A percentile compares a stretch with the other conserved stretches of the same genome.
phyloP scores from a whole-genome alignment of 2,329 filamentous ascomycete species.

The Coniochaeta prunicola region DNA sequence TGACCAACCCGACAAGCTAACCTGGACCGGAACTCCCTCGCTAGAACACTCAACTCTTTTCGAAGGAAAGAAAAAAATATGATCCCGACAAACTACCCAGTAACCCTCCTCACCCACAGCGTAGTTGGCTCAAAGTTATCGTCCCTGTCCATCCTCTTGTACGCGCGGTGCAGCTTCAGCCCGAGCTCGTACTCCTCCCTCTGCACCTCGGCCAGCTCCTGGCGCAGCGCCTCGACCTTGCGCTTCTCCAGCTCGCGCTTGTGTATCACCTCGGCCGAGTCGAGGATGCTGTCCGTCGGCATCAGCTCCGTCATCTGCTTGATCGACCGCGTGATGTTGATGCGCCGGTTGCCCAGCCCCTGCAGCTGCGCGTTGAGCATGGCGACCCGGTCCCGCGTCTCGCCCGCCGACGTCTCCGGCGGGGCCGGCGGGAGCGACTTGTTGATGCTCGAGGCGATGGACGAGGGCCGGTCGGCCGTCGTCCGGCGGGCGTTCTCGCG shows the following conservation, averaged over 20 bases:
- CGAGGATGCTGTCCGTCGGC: slow-evolving; percentile 61
- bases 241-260: slow-evolving; percentile 51
- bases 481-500: slow-evolving; percentile 4
- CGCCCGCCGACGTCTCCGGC: slow-evolving; percentile 41
- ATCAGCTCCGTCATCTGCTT: slow-evolving; percentile 72
- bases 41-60: slow-evolving; percentile 3
- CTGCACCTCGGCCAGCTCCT: slow-evolving; percentile 65
- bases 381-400: slow-evolving; percentile 55
- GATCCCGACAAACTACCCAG: slow-evolving; percentile 28
- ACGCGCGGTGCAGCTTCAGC: slow-evolving; percentile 64
- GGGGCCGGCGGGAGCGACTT: slow-evolving; percentile 58
- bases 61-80: no score
- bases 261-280: slow-evolving; percentile 54
- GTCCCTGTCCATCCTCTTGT: slow-evolving; percentile 66
- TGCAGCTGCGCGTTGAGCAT: slow-evolving; percentile 59
- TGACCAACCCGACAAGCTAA: neutral
- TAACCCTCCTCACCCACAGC: slow-evolving; percentile 74
- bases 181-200: slow-evolving; percentile 74
- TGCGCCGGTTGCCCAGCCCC: slow-evolving; percentile 57
- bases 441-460: slow-evolving; percentile 28
- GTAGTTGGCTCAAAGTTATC: slow-evolving; percentile 55
- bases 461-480: slow-evolving; percentile 17
- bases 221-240: slow-evolving; percentile 59
- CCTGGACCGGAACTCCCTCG: slow-evolving; percentile 6
- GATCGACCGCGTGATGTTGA: slow-evolving; percentile 67